These are phyloP conservation scores for Trichoderma afroharzianum DNA, from an alignment of 2,329 filamentous ascomycete genomes.

Conservation along the genomic window DNA sequence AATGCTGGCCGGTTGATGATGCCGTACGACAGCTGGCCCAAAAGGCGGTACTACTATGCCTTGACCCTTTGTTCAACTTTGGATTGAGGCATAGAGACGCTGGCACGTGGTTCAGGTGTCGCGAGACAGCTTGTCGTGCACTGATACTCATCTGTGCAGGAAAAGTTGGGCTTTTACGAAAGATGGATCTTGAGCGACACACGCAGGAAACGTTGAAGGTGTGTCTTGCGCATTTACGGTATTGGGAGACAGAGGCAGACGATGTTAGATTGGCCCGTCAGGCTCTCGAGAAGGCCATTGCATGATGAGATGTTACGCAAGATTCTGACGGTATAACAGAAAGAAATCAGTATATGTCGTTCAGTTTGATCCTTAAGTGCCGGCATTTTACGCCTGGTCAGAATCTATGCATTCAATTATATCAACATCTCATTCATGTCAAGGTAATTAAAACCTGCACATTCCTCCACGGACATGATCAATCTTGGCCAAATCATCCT, in stretches of 20 bases:
- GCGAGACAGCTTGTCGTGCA: neutral
- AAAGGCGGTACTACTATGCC: neutral
- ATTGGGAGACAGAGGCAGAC: neutral
- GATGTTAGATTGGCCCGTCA: neutral
- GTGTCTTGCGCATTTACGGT: neutral
- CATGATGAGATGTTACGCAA: neutral
- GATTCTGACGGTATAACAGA: neutral
- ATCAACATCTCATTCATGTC: too few relatives aligned
- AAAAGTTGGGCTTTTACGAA: neutral
- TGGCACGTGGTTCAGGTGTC: neutral
- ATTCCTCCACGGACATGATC: conserved; percentile 7
- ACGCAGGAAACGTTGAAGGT: neutral
- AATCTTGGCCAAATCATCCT: conserved; percentile 19
- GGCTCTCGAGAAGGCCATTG: neutral
- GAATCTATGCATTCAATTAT: too few relatives aligned
- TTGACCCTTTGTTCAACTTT: neutral
- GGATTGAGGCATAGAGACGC: neutral
- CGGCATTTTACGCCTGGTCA: too few relatives aligned
- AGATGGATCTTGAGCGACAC: neutral
- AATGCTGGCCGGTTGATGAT: neutral
- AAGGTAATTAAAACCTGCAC: neutral
- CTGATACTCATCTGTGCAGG: neutral
- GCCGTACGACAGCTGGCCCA: neutral
- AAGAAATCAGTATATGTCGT: too few relatives aligned
- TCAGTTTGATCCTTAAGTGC: too few relatives aligned